Evolutionary conservation across 257 asterid species (phyloP).

Genomic region (Lycium barbarum): DNA sequence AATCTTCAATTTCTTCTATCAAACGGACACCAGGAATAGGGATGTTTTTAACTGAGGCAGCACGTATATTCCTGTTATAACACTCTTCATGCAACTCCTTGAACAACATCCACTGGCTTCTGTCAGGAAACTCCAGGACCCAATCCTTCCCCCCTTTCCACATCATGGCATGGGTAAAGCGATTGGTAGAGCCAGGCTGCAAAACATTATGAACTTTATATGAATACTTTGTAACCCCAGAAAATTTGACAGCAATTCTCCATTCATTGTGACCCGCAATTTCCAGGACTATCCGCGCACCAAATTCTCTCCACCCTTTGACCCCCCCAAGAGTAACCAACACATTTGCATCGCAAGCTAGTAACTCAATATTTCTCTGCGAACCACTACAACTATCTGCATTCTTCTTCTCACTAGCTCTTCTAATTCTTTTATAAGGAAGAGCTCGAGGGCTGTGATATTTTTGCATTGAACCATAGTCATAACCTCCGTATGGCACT

Average conservation of each 20-base stretch:
- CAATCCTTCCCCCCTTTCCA: conserved; percentile 99
- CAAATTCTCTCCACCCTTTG: conserved; percentile 95
- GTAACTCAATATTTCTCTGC: conserved; percentile 63
- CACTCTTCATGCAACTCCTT: conserved; percentile 98
- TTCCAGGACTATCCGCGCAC: conserved; percentile 76
- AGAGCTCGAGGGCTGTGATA: conserved; percentile 58
- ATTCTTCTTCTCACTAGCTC: conserved; percentile 80
- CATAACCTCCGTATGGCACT: conserved; percentile 71
- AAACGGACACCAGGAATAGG: conserved; percentile 93
- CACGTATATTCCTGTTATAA: conserved; percentile 87
- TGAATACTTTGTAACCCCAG: conserved; percentile 75
- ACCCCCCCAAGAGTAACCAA: conserved; percentile 74
- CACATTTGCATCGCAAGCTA: conserved; percentile 74
- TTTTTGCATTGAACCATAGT: conserved; percentile 57
- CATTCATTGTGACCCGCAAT: conserved; percentile 83
- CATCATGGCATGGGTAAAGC: conserved; percentile 96
- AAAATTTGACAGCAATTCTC: conserved; percentile 77
- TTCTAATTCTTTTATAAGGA: conserved; percentile 84
- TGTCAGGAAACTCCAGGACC: conserved; percentile 89
- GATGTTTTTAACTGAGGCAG: conserved; percentile 90
- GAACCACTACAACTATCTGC: conserved; percentile 62
- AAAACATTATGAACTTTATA: conserved; percentile 73
- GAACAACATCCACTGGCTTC: conserved; percentile 91
- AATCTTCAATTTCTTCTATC: conserved; percentile 69
- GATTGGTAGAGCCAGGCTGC: conserved; percentile 92